Percentiles rank a stretch among this genome's conserved stretches.
These are phyloP conservation scores for Fusarium heterosporum DNA, from an alignment of 2,329 filamentous ascomycete genomes.

Conservation along the genomic window DNA sequence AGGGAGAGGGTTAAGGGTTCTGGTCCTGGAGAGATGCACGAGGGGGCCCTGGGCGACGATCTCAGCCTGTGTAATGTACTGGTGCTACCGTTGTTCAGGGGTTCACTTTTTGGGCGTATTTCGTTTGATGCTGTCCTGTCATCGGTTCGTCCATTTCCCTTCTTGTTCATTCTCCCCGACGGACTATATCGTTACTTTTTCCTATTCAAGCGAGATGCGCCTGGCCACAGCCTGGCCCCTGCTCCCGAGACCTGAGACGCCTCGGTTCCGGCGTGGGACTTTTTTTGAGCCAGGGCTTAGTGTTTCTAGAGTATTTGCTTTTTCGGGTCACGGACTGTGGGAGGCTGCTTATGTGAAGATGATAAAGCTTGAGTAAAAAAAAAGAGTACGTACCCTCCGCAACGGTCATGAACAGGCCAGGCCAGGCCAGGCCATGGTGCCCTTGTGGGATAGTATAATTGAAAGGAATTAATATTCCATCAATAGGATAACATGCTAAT, in stretches of 20 bases:
- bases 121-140: neutral
- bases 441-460: slow-evolving; percentile 17
- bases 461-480: slow-evolving; percentile 30
- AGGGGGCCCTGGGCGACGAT: slow-evolving; percentile 40
- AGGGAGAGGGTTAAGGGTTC: slow-evolving; percentile 4
- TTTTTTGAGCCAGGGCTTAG: slow-evolving; percentile 32
- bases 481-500: slow-evolving; percentile 23
- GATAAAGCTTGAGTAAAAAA: slow-evolving; percentile 33
- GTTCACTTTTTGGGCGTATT: slow-evolving; percentile 17
- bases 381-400: slow-evolving; percentile 9
- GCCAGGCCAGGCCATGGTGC: slow-evolving; percentile 7
- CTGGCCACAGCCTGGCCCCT: slow-evolving; percentile 24
- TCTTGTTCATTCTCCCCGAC: neutral
- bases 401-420: slow-evolving; percentile 9
- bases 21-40: slow-evolving; percentile 1
- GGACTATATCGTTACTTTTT: slow-evolving; percentile 18
- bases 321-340: slow-evolving; percentile 27
- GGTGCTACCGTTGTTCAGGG: slow-evolving; percentile 16
- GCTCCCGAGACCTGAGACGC: slow-evolving; percentile 48
- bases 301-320: slow-evolving; percentile 37
- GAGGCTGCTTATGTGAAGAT: slow-evolving; percentile 38
- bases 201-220: slow-evolving; percentile 19
- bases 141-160: neutral
- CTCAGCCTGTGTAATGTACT: slow-evolving; percentile 6
- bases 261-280: slow-evolving; percentile 42